Evolutionary conservation across 306 rosid genomes (phyloP).

Genomic region (Lathyrus oleraceus): DNA sequence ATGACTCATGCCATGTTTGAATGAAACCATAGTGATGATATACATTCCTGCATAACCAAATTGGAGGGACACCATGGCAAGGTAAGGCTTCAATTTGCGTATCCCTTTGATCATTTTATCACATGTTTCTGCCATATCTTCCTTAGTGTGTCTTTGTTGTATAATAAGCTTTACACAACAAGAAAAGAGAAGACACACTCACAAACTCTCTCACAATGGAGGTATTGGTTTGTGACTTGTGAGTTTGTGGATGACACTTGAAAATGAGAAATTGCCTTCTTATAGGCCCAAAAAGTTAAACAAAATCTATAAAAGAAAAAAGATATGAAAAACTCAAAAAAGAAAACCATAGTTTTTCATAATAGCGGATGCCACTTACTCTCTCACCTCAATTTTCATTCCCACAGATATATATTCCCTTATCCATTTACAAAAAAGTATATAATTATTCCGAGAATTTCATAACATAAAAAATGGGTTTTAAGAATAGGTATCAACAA

Average conservation of each 20-base stretch:
- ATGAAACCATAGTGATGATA: conserved; percentile 78
- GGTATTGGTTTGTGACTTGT: conserved; percentile 21
- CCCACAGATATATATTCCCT: conserved; percentile 32
- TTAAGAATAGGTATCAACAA: background rate
- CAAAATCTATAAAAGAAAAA: background rate
- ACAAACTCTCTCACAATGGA: conserved; percentile 28
- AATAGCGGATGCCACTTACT: conserved; percentile 39
- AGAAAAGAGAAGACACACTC: background rate
- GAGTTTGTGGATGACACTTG: conserved; percentile 37
- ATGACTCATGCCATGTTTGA: conserved; percentile 93
- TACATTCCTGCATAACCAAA: conserved; percentile 92
- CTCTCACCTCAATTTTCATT: conserved; percentile 39
- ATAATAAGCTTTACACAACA: background rate
- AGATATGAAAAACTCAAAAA: background rate
- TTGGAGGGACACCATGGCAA: conserved; percentile 84
- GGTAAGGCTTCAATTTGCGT: conserved; percentile 62
- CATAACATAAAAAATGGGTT: background rate
- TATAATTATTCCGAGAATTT: conserved; percentile 17
- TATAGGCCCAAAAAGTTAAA: conserved; percentile 44
- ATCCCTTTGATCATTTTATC: conserved; percentile 25
- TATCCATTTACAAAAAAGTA: conserved; percentile 24
- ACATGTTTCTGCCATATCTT: background rate
- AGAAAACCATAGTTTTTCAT: conserved; percentile 34
- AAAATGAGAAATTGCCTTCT: conserved; percentile 31
- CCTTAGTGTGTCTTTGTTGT: background rate